A percentile compares a stretch with the other conserved stretches of the same genome.
phyloP scores from a whole-genome alignment of 306 rosid species.

The Lupinus albus region DNA sequence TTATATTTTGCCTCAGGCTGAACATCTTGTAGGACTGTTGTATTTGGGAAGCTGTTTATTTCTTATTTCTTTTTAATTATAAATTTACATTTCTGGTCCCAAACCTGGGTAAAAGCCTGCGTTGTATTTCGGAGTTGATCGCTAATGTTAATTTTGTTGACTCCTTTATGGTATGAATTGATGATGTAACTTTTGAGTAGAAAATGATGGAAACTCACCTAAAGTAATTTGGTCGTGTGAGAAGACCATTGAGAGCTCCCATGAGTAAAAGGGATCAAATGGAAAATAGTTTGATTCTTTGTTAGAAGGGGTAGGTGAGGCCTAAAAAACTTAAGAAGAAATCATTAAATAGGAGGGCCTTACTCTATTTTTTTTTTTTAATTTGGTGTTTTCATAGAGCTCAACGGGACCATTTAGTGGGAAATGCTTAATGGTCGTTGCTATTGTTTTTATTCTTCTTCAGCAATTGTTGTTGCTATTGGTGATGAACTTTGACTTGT shows the following conservation, averaged over 20 bases:
- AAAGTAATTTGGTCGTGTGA: not conserved
- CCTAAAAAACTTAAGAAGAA: not conserved
- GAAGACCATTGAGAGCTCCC: not conserved
- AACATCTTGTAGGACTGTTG: conserved; percentile 19
- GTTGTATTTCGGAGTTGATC: not conserved
- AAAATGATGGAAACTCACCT: conserved; percentile 8
- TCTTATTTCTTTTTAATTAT: not conserved
- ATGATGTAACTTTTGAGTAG: not conserved
- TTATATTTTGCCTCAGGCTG: conserved; percentile 29
- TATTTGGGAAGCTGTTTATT: conserved; percentile 18
- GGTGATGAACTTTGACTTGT: not conserved
- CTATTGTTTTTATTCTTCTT: too few species aligned
- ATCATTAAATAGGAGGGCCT: not conserved
- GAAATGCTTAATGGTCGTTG: not conserved
- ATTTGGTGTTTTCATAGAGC: not conserved
- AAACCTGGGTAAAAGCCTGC: not conserved
- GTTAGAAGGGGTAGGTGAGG: not conserved
- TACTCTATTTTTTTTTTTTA: not conserved
- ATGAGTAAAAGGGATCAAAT: conserved; percentile 8
- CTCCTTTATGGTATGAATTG: conserved; percentile 2
- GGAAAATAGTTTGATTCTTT: conserved; percentile 7
- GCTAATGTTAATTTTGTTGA: not conserved
- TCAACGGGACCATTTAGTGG: not conserved
- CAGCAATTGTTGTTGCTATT: not conserved
- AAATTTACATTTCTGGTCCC: conserved; percentile 2